These are phyloP conservation scores for Letharia lupina DNA, from an alignment of 495 filamentous ascomycete genomes.

Conservation along the genomic window DNA sequence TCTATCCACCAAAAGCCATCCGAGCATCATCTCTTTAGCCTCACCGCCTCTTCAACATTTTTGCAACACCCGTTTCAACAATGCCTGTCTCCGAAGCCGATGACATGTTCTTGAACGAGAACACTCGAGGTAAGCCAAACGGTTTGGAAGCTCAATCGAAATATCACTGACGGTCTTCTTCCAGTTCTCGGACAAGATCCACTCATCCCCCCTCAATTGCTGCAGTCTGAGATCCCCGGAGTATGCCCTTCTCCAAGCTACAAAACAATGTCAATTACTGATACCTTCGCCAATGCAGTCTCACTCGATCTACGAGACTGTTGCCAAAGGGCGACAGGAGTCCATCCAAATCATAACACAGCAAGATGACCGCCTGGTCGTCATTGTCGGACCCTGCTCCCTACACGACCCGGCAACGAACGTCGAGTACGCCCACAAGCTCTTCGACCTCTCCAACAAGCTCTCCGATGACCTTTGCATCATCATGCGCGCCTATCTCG, in stretches of 20 bases:
- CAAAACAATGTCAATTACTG: not conserved
- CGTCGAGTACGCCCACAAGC: conserved; percentile 82
- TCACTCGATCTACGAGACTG: conserved; percentile 64
- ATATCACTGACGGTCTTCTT: conserved; percentile 9
- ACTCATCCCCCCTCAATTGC: conserved; percentile 79
- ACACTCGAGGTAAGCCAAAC: conserved; percentile 42
- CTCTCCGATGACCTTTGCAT: conserved; percentile 84
- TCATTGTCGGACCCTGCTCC: conserved; percentile 92
- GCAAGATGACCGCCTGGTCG: conserved; percentile 66
- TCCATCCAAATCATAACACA: conserved; percentile 73
- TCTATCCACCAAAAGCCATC: not conserved
- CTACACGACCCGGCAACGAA: conserved; percentile 94
- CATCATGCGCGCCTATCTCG: conserved; percentile 96
- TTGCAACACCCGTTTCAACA: not conserved
- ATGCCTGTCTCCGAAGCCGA: conserved; percentile 43
- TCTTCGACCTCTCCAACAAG: conserved; percentile 78
- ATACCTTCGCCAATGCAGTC: conserved; percentile 47
- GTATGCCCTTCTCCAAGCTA: conserved; percentile 43
- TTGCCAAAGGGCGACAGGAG: conserved; percentile 72
- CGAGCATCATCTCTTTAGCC: not conserved
- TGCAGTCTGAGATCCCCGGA: conserved; percentile 81
- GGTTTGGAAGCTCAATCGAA: conserved; percentile 1
- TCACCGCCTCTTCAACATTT: not conserved
- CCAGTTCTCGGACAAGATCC: conserved; percentile 92
- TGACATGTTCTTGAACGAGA: conserved; percentile 39